Conservation (phyloP, 2,329 filamentous ascomycete genomes). For the Plenodomus biglobosus region DNA sequence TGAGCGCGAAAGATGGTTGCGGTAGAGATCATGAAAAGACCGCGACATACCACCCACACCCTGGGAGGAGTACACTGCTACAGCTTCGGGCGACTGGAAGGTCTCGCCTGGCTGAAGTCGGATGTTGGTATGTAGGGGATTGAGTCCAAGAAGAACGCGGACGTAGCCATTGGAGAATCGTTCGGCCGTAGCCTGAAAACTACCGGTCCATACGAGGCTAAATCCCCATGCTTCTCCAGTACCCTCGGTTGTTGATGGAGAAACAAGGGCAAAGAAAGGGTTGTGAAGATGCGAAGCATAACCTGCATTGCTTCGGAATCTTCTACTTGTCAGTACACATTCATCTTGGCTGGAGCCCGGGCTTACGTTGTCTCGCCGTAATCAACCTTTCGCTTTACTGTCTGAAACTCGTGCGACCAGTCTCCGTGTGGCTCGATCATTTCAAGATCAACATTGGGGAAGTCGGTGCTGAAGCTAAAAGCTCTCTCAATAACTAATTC, state of each 20-base stretch:
- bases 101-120: constrained; percentile 57
- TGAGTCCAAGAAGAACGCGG: constrained; percentile 62
- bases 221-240: constrained; percentile 66
- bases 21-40: constrained; percentile 62
- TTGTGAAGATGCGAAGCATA: constrained; percentile 67
- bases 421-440: constrained; percentile 65
- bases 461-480: constrained; percentile 63
- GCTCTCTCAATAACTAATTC: constrained; percentile 59
- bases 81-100: constrained; percentile 63
- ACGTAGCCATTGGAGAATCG: constrained; percentile 64
- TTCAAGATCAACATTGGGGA: constrained; percentile 62
- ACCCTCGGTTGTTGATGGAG: constrained; percentile 61
- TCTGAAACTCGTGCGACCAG: constrained; percentile 62
- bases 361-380: constrained; percentile 51
- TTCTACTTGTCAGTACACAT: constrained; percentile 27
- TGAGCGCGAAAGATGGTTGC: constrained; percentile 61
- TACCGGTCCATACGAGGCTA: constrained; percentile 65
- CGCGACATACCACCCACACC: constrained; percentile 65
- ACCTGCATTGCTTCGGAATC: constrained; percentile 62
- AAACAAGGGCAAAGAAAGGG: constrained; percentile 62
- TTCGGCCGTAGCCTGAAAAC: constrained; percentile 63
- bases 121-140: constrained; percentile 63
- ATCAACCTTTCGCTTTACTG: constrained; percentile 57
- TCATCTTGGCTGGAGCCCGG: background rate
- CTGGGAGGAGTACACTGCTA: constrained; percentile 61